phyloP scores from a whole-genome alignment of 306 rosid genomes.

The Vicia sativa region DNA sequence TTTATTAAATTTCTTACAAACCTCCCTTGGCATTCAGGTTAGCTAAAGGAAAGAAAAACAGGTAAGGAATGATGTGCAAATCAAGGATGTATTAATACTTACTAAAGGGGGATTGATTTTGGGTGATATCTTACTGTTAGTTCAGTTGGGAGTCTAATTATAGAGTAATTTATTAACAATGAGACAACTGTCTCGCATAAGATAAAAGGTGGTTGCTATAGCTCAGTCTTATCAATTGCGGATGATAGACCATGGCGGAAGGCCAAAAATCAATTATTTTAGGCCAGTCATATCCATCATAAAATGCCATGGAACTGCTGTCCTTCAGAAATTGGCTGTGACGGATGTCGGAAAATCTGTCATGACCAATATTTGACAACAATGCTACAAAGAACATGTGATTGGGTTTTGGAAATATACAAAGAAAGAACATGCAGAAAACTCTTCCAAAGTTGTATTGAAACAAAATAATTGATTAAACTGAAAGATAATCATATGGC shows the following conservation, averaged over 20 bases:
- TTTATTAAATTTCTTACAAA: constrained; percentile 12
- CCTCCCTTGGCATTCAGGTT: constrained; percentile 3
- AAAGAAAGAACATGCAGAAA: constrained; percentile 20
- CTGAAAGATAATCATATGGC: constrained; percentile 19
- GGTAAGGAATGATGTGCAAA: constrained; percentile 7
- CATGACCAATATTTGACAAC: neutral
- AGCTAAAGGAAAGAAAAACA: constrained; percentile 6
- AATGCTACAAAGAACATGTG: neutral
- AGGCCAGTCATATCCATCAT: neutral
- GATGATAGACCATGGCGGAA: neutral
- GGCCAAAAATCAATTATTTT: neutral
- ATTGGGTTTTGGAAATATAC: constrained; percentile 10
- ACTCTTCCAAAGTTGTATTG: constrained; percentile 13
- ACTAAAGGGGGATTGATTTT: neutral
- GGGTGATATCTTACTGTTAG: neutral
- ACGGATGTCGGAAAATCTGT: neutral
- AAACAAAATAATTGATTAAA: constrained; percentile 12
- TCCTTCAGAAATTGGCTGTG: neutral
- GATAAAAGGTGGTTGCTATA: constrained; percentile 5
- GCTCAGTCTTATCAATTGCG: neutral
- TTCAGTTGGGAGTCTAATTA: neutral
- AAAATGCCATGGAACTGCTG: neutral
- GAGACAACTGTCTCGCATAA: constrained; percentile 6
- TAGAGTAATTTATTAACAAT: neutral
- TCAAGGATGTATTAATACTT: constrained; percentile 9